Conservation (phyloP, 2,329 filamentous ascomycete genomes). For the Calonectria pauciramosa region DNA sequence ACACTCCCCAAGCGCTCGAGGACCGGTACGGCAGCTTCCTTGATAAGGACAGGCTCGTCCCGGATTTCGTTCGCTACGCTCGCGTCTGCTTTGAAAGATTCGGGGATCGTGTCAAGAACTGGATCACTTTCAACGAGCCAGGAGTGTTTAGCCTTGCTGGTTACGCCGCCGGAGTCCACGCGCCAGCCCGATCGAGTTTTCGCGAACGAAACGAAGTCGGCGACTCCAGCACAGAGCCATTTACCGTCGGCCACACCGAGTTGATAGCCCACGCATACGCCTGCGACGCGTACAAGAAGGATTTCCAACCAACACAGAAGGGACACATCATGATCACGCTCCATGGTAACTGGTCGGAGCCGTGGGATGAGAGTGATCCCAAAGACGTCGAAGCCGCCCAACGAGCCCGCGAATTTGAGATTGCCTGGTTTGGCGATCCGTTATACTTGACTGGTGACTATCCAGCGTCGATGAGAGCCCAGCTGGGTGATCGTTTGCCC, state of each 20-base stretch:
- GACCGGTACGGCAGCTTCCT: slow-evolving; percentile 41
- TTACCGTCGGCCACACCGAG: slow-evolving; percentile 56
- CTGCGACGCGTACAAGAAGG: slow-evolving; percentile 54
- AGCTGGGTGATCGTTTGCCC: slow-evolving; percentile 54
- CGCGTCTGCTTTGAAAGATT: slow-evolving; percentile 41
- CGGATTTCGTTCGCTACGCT: slow-evolving; percentile 41
- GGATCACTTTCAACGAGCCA: slow-evolving; percentile 43
- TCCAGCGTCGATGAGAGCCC: slow-evolving; percentile 54
- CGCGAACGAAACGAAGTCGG: slow-evolving; percentile 38
- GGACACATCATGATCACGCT: slow-evolving; percentile 58
- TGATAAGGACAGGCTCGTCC: slow-evolving; percentile 35
- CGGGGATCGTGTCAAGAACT: slow-evolving; percentile 40
- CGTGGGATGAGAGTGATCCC: slow-evolving; percentile 53
- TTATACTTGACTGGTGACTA: slow-evolving; percentile 55
- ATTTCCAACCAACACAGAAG: slow-evolving; percentile 53
- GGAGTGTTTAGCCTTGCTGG: slow-evolving; percentile 37
- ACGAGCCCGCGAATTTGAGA: slow-evolving; percentile 57
- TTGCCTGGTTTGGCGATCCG: slow-evolving; percentile 58
- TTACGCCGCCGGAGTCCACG: slow-evolving; percentile 39
- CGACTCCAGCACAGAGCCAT: slow-evolving; percentile 50
- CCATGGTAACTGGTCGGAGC: slow-evolving; percentile 58
- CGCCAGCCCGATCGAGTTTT: slow-evolving; percentile 37
- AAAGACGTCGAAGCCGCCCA: slow-evolving; percentile 54
- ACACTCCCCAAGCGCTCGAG: slow-evolving; percentile 60
- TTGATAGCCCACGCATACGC: slow-evolving; percentile 55